Conservation (phyloP, 2,329 filamentous ascomycete genomes). For the Aspergillus fumigatus region DNA sequence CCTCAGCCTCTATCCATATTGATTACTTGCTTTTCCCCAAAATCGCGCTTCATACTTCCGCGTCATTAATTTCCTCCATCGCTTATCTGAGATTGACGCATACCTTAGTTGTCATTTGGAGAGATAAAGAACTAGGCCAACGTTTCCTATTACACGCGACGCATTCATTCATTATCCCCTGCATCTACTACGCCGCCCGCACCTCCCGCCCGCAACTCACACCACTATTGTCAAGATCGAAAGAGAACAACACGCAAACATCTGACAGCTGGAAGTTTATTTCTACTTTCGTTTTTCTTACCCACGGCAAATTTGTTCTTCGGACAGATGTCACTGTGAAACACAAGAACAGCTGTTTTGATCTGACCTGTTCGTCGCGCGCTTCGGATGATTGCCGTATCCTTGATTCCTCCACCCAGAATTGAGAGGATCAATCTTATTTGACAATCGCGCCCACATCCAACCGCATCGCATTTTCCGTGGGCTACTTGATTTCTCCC, state of each 20-base stretch:
- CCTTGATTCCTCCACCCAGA: constrained; percentile 10
- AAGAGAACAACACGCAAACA: constrained; percentile 4
- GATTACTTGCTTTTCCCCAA: neutral
- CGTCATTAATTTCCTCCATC: neutral
- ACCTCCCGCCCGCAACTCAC: constrained; percentile 17
- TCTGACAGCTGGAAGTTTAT: constrained; percentile 13
- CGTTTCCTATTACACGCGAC: constrained; percentile 27
- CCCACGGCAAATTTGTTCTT: constrained; percentile 1
- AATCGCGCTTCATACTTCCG: neutral
- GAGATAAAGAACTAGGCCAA: constrained; percentile 3
- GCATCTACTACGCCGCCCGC: constrained; percentile 25
- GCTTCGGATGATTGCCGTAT: constrained; percentile 18
- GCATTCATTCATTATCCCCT: constrained; percentile 25
- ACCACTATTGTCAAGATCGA: constrained; percentile 15
- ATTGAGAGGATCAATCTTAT: constrained; percentile 1
- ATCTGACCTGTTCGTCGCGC: constrained; percentile 27
- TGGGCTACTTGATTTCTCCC: constrained; percentile 11
- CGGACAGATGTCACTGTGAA: constrained; percentile 17
- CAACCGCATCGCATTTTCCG: constrained; percentile 15
- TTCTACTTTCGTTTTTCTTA: constrained; percentile 4
- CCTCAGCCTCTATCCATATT: neutral
- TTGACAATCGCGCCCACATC: constrained; percentile 11
- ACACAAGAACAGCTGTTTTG: constrained; percentile 16
- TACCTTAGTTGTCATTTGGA: neutral
- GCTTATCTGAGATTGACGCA: neutral